Conservation (phyloP, 352 stramenopile species). For the Globisporangium splendens region DNA sequence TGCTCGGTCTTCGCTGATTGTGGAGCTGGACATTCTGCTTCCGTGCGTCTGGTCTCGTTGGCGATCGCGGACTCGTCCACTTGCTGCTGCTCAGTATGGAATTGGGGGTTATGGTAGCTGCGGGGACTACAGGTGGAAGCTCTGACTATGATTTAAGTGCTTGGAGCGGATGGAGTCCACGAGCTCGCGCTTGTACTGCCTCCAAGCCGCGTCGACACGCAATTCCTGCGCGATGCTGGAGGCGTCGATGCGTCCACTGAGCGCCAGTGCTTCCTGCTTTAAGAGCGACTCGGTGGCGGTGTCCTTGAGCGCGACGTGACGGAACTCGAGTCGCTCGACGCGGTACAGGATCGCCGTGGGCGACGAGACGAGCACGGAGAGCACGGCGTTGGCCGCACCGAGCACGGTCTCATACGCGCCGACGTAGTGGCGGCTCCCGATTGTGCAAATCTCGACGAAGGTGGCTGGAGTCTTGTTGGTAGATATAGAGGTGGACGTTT, state of each 20-base stretch:
- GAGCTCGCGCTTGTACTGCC: constrained; percentile 47
- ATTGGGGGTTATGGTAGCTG: no score
- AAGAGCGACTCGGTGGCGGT: constrained; percentile 39
- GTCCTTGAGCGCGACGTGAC: constrained; percentile 62
- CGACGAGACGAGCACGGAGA: constrained; percentile 61
- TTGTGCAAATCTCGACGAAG: constrained; percentile 54
- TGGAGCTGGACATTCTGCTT: neutral
- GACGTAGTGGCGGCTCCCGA: constrained; percentile 61
- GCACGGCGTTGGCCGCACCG: constrained; percentile 32
- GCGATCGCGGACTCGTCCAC: no score
- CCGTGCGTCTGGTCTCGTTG: neutral
- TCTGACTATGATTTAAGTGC: constrained; percentile 13
- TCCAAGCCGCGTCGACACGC: constrained; percentile 40
- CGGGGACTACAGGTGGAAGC: no score
- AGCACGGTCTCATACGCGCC: constrained; percentile 52
- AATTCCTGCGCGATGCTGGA: constrained; percentile 45
- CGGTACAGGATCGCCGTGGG: constrained; percentile 57
- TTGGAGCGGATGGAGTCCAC: constrained; percentile 30
- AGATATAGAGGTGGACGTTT: no score
- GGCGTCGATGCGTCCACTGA: constrained; percentile 36
- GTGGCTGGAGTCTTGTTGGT: constrained; percentile 15
- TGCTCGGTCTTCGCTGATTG: constrained; percentile 10
- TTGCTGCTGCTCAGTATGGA: no score
- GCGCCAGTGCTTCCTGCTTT: constrained; percentile 30
- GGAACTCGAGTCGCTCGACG: constrained; percentile 66